Base-by-base conservation (phyloP, 768 basidiomycete genomes). In the Chalciporus sphaerocephalus region DNA sequence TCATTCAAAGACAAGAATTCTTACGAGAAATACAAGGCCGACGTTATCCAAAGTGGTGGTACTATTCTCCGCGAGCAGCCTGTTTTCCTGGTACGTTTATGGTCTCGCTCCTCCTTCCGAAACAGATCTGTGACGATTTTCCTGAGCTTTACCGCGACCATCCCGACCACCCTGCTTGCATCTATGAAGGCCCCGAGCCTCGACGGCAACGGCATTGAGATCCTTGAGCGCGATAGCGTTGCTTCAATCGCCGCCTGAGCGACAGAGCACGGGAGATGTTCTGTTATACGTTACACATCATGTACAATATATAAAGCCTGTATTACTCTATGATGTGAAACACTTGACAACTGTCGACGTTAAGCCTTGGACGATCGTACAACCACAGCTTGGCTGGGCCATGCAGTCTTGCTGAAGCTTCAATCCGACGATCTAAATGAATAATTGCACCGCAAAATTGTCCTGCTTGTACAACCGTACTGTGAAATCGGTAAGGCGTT, bases 91-190 rank as follows among this genome's bases (percentile, higher is more conserved):
- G 59, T 48, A 41, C 1, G 39, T 45, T 24, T n/a, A n/a, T n/a
- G n/a, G 6, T 12, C 12, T 38, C 5, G 2, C 4, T 25, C 2
- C 44, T 18, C 6, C 38, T 11, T 7, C 20, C 11, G 6, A 25
- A 3, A 30, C 10, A 18, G 35, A 37, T 15, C 21, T 40, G 13
- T 40, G 1, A 5, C 3, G 6, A 16, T 15, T 24, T 11, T 38
- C 7, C 17, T 62, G 59, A 47, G 52, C 16, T 59, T 60, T 50
- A 37, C 47, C 1, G 60, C 54, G n/a, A 12, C 9, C 34, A 47
- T 60, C 4, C 44, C 60, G 5, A 11, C 10, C 0, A 1, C 17
- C 13, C 1, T 50, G 12, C 41, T 44, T 20, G 0, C 21, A 4
- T 10, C 12, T 18, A 37, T 59, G 2, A 2, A 0, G 7, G 12